These are phyloP conservation scores for Podospora comata DNA, from an alignment of 495 filamentous ascomycete genomes.

Conservation along the genomic window DNA sequence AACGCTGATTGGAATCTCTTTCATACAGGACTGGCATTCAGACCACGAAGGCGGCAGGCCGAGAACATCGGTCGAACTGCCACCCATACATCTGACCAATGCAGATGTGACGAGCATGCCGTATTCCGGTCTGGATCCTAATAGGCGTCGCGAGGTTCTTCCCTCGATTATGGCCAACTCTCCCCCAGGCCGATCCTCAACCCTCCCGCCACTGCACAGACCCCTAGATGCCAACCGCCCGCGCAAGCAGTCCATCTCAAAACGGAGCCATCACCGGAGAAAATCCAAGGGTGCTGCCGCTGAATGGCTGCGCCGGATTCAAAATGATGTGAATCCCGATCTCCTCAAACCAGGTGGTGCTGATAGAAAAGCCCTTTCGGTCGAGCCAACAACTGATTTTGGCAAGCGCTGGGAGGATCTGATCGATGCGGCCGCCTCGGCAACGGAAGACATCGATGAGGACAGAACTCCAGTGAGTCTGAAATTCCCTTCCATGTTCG, in stretches of 20 bases:
- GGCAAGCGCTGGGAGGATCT: slow-evolving; percentile 93
- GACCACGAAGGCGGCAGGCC: slow-evolving; percentile 61
- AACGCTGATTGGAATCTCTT: neutral
- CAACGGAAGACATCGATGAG: slow-evolving; percentile 86
- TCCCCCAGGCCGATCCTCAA: slow-evolving; percentile 81
- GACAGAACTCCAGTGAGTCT: slow-evolving; percentile 74
- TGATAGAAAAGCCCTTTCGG: slow-evolving; percentile 78
- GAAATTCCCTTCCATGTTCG: slow-evolving; percentile 31
- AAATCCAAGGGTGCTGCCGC: slow-evolving; percentile 54
- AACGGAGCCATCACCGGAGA: slow-evolving; percentile 72
- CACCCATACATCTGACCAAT: slow-evolving; percentile 60
- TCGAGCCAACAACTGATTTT: slow-evolving; percentile 73
- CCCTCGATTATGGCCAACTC: slow-evolving; percentile 78
- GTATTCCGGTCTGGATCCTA: slow-evolving; percentile 58
- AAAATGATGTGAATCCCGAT: slow-evolving; percentile 41
- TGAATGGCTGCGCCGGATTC: slow-evolving; percentile 50
- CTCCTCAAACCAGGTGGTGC: slow-evolving; percentile 64
- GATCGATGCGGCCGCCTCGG: slow-evolving; percentile 80
- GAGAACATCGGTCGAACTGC: slow-evolving; percentile 67
- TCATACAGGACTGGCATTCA: slow-evolving; percentile 62
- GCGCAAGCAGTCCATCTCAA: slow-evolving; percentile 79
- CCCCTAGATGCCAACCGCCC: slow-evolving; percentile 59
- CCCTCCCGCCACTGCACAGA: slow-evolving; percentile 75
- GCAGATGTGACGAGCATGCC: slow-evolving; percentile 67
- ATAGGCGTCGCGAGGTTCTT: slow-evolving; percentile 65